A percentile compares a stretch with the other conserved stretches of the same genome.
phyloP scores from a whole-genome alignment of 192 early-diverging fungal genomes.

The Gorgonomyces haynaldii region DNA sequence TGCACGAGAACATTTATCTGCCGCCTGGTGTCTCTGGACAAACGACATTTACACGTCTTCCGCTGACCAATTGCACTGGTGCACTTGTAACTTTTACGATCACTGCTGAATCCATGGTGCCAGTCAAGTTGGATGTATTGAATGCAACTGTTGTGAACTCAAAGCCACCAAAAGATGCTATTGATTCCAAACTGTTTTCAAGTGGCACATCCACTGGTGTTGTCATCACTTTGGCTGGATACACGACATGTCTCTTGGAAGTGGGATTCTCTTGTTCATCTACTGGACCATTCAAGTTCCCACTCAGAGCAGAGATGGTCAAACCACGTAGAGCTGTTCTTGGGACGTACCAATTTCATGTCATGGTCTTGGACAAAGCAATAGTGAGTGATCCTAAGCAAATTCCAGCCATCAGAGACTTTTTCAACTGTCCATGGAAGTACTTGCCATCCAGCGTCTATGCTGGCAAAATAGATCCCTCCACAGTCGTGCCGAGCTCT shows the following conservation, averaged over 20 bases:
- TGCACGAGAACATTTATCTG: constrained; percentile 33
- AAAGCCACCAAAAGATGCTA: constrained; percentile 4
- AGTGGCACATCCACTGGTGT: constrained; percentile 22
- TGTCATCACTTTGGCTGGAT: constrained; percentile 18
- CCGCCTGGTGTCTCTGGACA: constrained; percentile 12
- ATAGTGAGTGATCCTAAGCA: no score
- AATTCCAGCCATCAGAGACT: no score
- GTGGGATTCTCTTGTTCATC: constrained; percentile 19
- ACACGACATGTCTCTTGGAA: constrained; percentile 28
- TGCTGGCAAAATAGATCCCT: no score
- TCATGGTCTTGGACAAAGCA: constrained; percentile 22
- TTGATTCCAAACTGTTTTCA: constrained; percentile 18
- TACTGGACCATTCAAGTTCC: constrained; percentile 28
- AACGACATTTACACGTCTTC: constrained; percentile 16
- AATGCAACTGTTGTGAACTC: constrained; percentile 20
- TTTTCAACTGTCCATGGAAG: no score
- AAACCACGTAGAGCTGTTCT: constrained; percentile 32
- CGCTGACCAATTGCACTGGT: constrained; percentile 27
- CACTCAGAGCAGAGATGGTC: constrained; percentile 16
- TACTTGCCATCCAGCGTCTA: no score
- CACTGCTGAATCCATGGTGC: constrained; percentile 16
- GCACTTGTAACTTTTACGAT: constrained; percentile 15
- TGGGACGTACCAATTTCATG: constrained; percentile 15
- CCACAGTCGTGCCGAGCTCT: no score
- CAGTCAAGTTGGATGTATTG: constrained; percentile 24